Conservation (phyloP, 129 eudicot species). For the Flaveria trinervia region DNA sequence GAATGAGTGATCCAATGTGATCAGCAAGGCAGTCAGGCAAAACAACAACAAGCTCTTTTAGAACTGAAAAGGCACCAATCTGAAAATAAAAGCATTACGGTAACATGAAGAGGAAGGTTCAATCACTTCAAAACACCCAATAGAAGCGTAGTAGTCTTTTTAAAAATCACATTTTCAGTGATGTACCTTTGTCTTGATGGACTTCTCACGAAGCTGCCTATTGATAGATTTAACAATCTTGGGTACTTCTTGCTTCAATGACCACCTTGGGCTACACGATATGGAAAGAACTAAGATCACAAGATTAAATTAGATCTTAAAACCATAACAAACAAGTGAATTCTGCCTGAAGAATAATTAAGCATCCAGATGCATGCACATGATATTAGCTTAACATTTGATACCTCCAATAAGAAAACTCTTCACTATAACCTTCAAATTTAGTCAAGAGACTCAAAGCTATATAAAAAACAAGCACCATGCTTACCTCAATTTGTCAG, state of each 20-base stretch:
- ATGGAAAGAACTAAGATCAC: conserved; percentile 1
- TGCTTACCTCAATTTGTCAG: conserved; percentile 78
- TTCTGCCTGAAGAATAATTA: too few relatives aligned
- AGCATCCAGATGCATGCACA: not conserved
- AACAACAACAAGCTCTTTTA: conserved; percentile 93
- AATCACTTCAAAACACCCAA: conserved; percentile 1
- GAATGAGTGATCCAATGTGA: conserved; percentile 91
- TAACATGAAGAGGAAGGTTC: conserved; percentile 5
- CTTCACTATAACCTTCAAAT: conserved; percentile 8
- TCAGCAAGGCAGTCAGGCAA: conserved; percentile 99
- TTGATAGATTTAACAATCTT: conserved; percentile 88
- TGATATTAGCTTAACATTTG: not conserved
- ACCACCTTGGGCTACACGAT: conserved; percentile 85
- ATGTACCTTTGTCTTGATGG: conserved; percentile 89
- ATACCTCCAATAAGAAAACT: not conserved
- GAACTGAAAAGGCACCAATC: conserved; percentile 98
- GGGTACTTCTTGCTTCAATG: conserved; percentile 95
- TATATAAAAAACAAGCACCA: conserved; percentile 21
- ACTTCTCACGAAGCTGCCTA: conserved; percentile 90
- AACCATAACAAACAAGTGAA: too few relatives aligned
- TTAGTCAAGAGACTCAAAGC: conserved; percentile 2
- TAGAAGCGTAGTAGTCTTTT: conserved; percentile 2
- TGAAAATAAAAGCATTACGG: conserved; percentile 26
- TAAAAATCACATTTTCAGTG: conserved; percentile 7
- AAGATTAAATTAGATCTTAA: too few relatives aligned